Conservation (phyloP, 2,329 filamentous ascomycete genomes). For the Graphilbum ipis-grandicollis region DNA sequence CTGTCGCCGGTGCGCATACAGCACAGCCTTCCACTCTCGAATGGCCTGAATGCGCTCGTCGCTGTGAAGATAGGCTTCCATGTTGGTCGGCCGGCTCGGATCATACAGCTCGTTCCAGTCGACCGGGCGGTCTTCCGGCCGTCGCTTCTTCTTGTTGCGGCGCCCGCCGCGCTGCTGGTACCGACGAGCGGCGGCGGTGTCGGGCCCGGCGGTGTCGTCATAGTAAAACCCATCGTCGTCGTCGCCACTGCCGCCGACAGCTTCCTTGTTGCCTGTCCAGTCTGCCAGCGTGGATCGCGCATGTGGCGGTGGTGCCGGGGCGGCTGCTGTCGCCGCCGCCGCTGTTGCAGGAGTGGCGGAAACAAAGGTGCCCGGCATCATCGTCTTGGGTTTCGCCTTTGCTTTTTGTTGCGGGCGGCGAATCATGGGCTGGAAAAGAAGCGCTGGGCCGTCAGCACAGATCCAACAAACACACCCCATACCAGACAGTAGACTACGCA, state of each 20-base stretch:
- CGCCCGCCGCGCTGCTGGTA: slow-evolving; percentile 51
- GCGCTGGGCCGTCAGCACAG: neutral
- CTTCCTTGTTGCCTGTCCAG: slow-evolving; percentile 50
- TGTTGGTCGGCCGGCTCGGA: slow-evolving; percentile 62
- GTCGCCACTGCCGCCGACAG: slow-evolving; percentile 1
- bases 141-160: slow-evolving; percentile 37
- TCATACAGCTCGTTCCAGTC: slow-evolving; percentile 92
- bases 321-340: slow-evolving; percentile 7
- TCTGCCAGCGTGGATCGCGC: slow-evolving; percentile 50
- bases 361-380: slow-evolving; percentile 10
- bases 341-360: slow-evolving; percentile 9
- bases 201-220: slow-evolving; percentile 40
- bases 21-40: slow-evolving; percentile 66
- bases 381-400: slow-evolving; percentile 23
- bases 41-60: slow-evolving; percentile 70
- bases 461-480: neutral
- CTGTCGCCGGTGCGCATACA: slow-evolving; percentile 54
- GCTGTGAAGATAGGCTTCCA: slow-evolving; percentile 69
- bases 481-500: too few relatives aligned
- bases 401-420: slow-evolving; percentile 46
- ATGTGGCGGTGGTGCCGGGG: slow-evolving; percentile 12
- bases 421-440: slow-evolving; percentile 62
- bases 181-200: slow-evolving; percentile 8
- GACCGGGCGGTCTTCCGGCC: slow-evolving; percentile 27
- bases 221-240: neutral